phyloP scores from a whole-genome alignment of 2,329 filamentous ascomycete genomes.

The Phialemonium atrogriseum region DNA sequence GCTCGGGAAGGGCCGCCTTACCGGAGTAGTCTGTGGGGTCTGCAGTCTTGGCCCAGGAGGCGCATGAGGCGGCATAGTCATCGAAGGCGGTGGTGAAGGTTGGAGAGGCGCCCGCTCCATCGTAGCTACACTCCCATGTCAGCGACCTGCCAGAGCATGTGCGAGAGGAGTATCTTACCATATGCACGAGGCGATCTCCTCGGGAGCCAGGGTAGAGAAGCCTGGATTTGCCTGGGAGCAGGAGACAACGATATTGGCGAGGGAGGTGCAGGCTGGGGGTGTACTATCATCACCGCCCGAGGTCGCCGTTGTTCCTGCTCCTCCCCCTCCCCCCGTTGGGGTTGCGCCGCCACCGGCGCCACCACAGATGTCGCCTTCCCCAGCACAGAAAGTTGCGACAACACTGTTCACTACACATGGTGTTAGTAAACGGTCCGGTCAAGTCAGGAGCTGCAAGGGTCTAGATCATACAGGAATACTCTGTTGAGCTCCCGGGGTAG shows the following conservation, averaged over 20 bases:
- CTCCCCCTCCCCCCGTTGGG: no score
- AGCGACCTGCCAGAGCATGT: background rate
- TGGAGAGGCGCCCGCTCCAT: slow-evolving; percentile 7
- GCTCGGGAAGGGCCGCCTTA: no score
- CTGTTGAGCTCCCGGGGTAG: slow-evolving; percentile 5
- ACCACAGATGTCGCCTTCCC: no score
- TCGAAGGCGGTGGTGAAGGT: slow-evolving; percentile 15
- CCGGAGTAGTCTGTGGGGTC: slow-evolving; percentile 9
- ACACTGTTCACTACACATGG: no score
- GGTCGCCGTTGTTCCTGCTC: background rate
- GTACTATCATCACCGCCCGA: background rate
- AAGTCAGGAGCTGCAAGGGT: background rate
- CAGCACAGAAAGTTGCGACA: no score
- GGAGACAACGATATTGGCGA: slow-evolving; percentile 11
- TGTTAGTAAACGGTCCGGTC: no score
- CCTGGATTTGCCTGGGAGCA: slow-evolving; percentile 9
- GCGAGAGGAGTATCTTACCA: slow-evolving; percentile 11
- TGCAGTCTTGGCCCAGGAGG: slow-evolving; percentile 11
- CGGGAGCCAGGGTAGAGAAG: slow-evolving; percentile 6
- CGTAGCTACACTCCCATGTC: slow-evolving; percentile 9
- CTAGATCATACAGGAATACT: slow-evolving; percentile 5
- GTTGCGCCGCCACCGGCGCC: no score
- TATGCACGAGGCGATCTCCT: slow-evolving; percentile 13
- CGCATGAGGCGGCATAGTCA: slow-evolving; percentile 14
- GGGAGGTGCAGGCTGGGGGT: slow-evolving; percentile 15